These are phyloP conservation scores for Xerocomellus amylosporus DNA, from an alignment of 768 basidiomycete genomes.

Conservation along the genomic window DNA sequence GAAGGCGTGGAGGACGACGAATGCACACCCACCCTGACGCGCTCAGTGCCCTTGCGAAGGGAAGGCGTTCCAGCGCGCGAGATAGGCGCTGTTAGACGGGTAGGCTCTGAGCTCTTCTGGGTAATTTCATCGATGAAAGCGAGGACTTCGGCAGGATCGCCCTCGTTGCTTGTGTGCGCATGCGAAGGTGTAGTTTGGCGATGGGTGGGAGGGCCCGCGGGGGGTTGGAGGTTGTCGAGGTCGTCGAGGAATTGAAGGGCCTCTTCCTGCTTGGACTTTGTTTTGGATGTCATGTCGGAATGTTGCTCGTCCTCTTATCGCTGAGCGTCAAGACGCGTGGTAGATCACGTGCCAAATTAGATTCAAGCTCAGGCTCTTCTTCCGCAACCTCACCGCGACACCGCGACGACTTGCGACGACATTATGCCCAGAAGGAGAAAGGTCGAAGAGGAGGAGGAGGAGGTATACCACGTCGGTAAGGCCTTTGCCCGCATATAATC, in stretches of 20 bases:
- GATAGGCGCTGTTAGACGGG: slow-evolving; percentile 51
- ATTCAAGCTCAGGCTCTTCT: not conserved
- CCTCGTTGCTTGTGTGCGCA: slow-evolving; percentile 40
- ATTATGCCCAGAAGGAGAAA: slow-evolving; percentile 29
- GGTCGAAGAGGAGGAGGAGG: slow-evolving; percentile 27
- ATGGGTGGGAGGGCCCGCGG: slow-evolving; percentile 26
- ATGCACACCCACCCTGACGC: slow-evolving; percentile 61
- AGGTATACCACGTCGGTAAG: slow-evolving; percentile 51
- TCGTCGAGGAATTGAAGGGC: slow-evolving; percentile 93
- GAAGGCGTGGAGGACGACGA: slow-evolving; percentile 42
- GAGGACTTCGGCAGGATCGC: slow-evolving; percentile 78
- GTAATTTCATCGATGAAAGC: slow-evolving; percentile 95
- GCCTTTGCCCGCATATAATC: not conserved
- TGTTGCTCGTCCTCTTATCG: not conserved
- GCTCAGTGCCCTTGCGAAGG: slow-evolving; percentile 72
- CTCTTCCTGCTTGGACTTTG: slow-evolving; percentile 82
- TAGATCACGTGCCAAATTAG: slow-evolving; percentile 13
- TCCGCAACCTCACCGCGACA: too few relatives aligned
- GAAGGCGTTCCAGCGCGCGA: slow-evolving; percentile 71
- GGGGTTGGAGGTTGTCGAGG: slow-evolving; percentile 74
- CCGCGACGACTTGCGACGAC: not conserved
- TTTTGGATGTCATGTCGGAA: slow-evolving; percentile 38
- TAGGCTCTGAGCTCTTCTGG: slow-evolving; percentile 82
- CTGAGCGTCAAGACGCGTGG: not conserved
- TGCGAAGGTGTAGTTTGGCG: slow-evolving; percentile 19